These are phyloP conservation scores for Yamadazyma triangularis DNA, from an alignment of 1,139 yeast species.

Conservation along the genomic window DNA sequence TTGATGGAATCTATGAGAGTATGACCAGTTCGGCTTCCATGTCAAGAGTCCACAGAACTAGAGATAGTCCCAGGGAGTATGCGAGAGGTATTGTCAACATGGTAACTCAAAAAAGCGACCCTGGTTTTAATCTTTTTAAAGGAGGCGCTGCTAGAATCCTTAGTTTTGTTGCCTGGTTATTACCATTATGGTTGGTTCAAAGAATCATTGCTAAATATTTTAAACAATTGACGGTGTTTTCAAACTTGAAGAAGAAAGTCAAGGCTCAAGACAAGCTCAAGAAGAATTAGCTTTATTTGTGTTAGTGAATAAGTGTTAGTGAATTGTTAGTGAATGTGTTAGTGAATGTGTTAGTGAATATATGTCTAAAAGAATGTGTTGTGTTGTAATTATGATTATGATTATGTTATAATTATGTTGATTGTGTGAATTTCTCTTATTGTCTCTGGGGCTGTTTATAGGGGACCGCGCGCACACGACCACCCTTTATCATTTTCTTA, in stretches of 20 bases:
- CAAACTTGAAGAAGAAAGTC: constrained; percentile 7
- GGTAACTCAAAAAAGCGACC: constrained; percentile 16
- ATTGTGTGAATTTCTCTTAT: too few species aligned
- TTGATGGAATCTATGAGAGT: constrained; percentile 27
- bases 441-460: too few species aligned
- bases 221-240: constrained; percentile 25
- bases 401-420: too few species aligned
- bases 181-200: constrained; percentile 30
- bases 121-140: constrained; percentile 28
- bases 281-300: too few species aligned
- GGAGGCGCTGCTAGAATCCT: constrained; percentile 20
- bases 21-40: constrained; percentile 18
- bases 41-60: constrained; percentile 19
- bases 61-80: constrained; percentile 22
- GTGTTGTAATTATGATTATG: too few species aligned
- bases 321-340: too few species aligned
- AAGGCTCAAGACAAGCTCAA: background rate
- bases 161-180: constrained; percentile 18
- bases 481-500: too few species aligned
- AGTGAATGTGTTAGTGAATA: too few species aligned
- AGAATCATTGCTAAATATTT: constrained; percentile 22
- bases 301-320: too few species aligned
- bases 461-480: too few species aligned
- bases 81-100: constrained; percentile 26
- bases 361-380: too few species aligned